These are phyloP conservation scores for Penicillium steckii DNA, from an alignment of 495 filamentous ascomycete genomes.

Conservation along the genomic window DNA sequence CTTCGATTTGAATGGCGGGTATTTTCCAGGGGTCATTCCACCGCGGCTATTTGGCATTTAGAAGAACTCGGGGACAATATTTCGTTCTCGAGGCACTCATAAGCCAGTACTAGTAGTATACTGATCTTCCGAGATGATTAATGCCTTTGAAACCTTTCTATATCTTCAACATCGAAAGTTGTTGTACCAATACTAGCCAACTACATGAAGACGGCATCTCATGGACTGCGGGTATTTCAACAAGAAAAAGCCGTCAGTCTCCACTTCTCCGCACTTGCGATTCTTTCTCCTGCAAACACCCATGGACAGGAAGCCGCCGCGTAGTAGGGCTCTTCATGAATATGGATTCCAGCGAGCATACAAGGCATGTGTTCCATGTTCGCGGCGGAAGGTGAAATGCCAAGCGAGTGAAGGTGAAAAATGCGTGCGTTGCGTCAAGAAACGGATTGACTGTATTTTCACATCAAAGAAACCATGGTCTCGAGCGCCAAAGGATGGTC, in stretches of 20 bases:
- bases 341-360: conserved; percentile 28
- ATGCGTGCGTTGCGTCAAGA: conserved; percentile 21
- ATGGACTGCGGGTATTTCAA: conserved; percentile 10
- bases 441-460: conserved; percentile 21
- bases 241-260: conserved; percentile 7
- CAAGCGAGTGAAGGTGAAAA: conserved; percentile 7
- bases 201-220: background rate
- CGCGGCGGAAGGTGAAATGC: conserved; percentile 30
- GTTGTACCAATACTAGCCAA: background rate
- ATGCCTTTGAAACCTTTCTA: no score
- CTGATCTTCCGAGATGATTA: no score
- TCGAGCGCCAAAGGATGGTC: conserved; percentile 1
- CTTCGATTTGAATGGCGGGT: background rate
- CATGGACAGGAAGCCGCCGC: conserved; percentile 4
- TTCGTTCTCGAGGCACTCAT: no score
- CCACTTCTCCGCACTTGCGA: conserved; percentile 1
- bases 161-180: background rate
- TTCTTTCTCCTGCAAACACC: background rate
- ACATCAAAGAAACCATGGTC: conserved; percentile 24
- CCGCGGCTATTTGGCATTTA: background rate
- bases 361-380: conserved; percentile 29
- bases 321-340: conserved; percentile 8
- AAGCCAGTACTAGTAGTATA: no score
- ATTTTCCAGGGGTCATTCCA: background rate
- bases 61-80: background rate